Percentiles rank a stretch among this genome's conserved stretches.
Conservation (phyloP, 1,139 yeast species). For the Candida pseudocylindracea region DNA sequence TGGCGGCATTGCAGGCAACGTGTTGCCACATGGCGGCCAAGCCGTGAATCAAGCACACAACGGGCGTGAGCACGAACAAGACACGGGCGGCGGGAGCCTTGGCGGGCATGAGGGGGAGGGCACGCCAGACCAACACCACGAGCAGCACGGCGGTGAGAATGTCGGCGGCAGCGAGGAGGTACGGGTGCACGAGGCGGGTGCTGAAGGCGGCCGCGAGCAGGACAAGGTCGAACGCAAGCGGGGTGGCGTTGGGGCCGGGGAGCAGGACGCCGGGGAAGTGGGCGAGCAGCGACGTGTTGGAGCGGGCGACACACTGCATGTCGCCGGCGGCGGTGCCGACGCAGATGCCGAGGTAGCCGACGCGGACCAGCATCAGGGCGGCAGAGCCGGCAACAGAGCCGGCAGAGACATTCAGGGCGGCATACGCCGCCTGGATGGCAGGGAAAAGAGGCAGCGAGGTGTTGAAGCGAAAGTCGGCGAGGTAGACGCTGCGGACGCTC, state of each 20-base stretch:
- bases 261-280: conserved; percentile 1
- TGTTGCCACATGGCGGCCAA: conserved; percentile 44
- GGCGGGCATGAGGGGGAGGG: conserved; percentile 13
- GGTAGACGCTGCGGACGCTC: conserved; percentile 3
- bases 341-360: conserved; percentile 4
- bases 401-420: too few relatives aligned
- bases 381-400: too few relatives aligned
- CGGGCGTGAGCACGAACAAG: too few relatives aligned
- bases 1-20: conserved; percentile 29
- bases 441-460: too few relatives aligned
- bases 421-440: too few relatives aligned
- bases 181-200: conserved; percentile 1
- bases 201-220: conserved; percentile 2
- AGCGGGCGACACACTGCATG: conserved; percentile 2
- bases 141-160: conserved; percentile 19
- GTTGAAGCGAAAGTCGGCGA: conserved; percentile 1
- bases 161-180: conserved; percentile 23
- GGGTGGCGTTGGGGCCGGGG: conserved; percentile 1
- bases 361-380: conserved; percentile 1
- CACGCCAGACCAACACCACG: conserved; percentile 15
- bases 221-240: conserved; percentile 2
- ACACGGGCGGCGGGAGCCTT: conserved; percentile 11
- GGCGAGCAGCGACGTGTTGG: conserved; percentile 2
- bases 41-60: too few relatives aligned
- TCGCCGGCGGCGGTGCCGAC: conserved; percentile 1